A percentile compares a stretch with the other conserved stretches of the same genome.
These are phyloP conservation scores for Kickxella alabastrina DNA, from an alignment of 192 early-diverging fungal species.

Conservation along the genomic window DNA sequence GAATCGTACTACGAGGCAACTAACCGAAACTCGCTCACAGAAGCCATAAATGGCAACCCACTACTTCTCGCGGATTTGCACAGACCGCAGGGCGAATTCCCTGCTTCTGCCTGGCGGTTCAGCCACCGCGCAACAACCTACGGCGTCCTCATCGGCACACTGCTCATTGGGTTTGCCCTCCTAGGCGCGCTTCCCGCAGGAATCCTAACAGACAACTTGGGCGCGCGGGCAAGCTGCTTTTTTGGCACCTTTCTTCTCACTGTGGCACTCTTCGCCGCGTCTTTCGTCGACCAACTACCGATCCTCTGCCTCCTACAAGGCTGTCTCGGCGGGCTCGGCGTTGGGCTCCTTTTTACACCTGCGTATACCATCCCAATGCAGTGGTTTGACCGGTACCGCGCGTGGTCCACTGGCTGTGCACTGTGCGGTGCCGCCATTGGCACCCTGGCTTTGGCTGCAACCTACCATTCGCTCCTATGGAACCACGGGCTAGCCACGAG, in stretches of 20 bases:
- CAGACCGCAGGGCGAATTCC: background rate
- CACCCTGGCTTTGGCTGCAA: conserved; percentile 35
- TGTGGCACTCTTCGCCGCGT: conserved; percentile 42
- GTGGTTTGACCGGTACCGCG: conserved; percentile 52
- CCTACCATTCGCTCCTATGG: conserved; percentile 30
- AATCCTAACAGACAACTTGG: conserved; percentile 13
- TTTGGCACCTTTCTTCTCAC: conserved; percentile 44
- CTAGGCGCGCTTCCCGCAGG: conserved; percentile 18
- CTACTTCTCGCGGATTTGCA: background rate
- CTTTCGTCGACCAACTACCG: conserved; percentile 54
- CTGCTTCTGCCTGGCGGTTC: background rate
- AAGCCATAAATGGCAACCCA: background rate
- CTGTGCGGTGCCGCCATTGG: conserved; percentile 51
- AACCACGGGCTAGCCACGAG: conserved; percentile 34
- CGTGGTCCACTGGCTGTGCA: conserved; percentile 42
- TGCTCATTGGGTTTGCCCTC: conserved; percentile 23
- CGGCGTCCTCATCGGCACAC: conserved; percentile 24
- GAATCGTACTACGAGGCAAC: conserved; percentile 22
- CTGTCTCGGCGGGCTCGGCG: conserved; percentile 50
- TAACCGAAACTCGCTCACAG: background rate
- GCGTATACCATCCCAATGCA: conserved; percentile 50
- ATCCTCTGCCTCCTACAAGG: conserved; percentile 60
- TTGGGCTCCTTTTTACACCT: conserved; percentile 47
- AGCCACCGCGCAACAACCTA: conserved; percentile 7
- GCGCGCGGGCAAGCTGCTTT: conserved; percentile 8